Evolutionary conservation across 2,329 filamentous ascomycete species (phyloP), one percentile per base, ranked within the genome.

Genomic region (Nannizziopsis barbatae): DNA sequence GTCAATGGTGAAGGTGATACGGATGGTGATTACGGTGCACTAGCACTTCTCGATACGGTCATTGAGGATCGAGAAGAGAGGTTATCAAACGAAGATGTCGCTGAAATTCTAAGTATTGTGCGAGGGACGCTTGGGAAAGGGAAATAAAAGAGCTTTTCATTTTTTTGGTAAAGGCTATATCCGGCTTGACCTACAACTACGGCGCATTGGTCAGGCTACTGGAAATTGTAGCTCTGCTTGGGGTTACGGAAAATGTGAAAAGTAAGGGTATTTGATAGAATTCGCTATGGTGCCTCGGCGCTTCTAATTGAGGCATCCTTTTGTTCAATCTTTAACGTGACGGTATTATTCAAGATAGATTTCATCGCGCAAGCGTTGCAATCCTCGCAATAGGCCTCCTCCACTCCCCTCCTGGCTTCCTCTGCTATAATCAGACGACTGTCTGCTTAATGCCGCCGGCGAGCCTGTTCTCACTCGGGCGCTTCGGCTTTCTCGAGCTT

Each of bases 291-390:
- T 7, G 22, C 4, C 22, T 7, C 22, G 22, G 22, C 22, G 22
- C 22, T 27, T 27, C 22, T 27, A 27, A 27, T 7, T 27, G 22
- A 4, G 22, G 22, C 22, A 3, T 27, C 22, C 4, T 27, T 27
- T 27, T 3, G 3, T 4, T 7, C 4, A 27, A 27, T 27, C 3
- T 27, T 7, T 27, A 27, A 7, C 15, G 11, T 17, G 14, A 41
- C 12, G 4, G 5, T 14, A 12, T 30, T 56, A 75, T 52, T 75
- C 72, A 50, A 74, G 61, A 53, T 75, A 75, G 39, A 76, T 72
- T 52, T 75, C 73, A 50, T 75, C 73, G 44, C 72, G 70, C 55
- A 77, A 60, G 44, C 74, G 71, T 51, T 74, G 68, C 47, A 77
- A 55, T 54, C 74, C 75, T 53, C 70, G 67, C 56, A 77, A 69